Evolutionary conservation across 768 basidiomycete species (phyloP).

Genomic region (Sarcodon sp.): DNA sequence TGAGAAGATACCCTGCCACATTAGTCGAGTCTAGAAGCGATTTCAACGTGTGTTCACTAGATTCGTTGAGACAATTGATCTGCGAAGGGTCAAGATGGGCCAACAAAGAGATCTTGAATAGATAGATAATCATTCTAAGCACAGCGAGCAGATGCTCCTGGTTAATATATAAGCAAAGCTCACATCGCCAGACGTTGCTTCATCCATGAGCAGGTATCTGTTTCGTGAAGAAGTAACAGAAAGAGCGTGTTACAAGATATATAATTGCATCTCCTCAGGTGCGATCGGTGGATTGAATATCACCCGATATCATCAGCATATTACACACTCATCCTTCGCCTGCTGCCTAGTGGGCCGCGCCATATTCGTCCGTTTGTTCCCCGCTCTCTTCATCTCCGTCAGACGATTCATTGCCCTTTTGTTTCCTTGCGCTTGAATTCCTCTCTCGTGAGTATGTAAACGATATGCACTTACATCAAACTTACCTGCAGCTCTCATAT

Average conservation of each 20-base stretch:
- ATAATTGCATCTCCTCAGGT: no score
- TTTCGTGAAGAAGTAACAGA: no score
- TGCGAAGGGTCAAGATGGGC: constrained; percentile 47
- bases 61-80: constrained; percentile 62
- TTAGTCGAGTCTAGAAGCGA: constrained; percentile 31
- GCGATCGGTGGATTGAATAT: no score
- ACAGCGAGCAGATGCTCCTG: no score
- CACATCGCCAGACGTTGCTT: no score
- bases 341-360: constrained; percentile 87
- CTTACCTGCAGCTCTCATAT: constrained; percentile 96
- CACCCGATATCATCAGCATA: constrained; percentile 15
- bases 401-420: constrained; percentile 93
- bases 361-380: constrained; percentile 63
- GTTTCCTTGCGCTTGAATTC: constrained; percentile 78
- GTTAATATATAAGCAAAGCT: no score
- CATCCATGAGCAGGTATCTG: no score
- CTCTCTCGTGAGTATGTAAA: background rate
- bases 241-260: no score
- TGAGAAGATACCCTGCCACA: constrained; percentile 32
- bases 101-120: constrained; percentile 35
- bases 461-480: constrained; percentile 3
- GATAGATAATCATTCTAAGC: no score
- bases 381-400: constrained; percentile 89
- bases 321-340: constrained; percentile 88
- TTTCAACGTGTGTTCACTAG: constrained; percentile 32